Percentiles rank a stretch among this genome's conserved stretches.
Conservation (phyloP, 306 rosid species). For the Prosopis cineraria region DNA sequence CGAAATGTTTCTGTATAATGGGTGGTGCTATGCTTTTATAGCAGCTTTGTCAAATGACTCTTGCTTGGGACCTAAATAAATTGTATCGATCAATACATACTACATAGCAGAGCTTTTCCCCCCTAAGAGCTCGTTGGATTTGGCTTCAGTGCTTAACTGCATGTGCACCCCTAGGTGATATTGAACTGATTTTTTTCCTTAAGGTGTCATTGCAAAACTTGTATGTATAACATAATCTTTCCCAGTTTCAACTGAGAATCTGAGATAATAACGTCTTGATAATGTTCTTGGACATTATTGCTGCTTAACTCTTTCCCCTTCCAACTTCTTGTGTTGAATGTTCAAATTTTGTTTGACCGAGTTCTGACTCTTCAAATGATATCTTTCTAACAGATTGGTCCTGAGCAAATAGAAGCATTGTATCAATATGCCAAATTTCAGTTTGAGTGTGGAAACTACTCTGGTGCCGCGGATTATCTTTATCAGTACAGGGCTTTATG, state of each 20-base stretch:
- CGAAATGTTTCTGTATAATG: neutral
- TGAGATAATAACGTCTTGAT: neutral
- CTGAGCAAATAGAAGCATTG: conserved; percentile 82
- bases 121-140: neutral
- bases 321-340: neutral
- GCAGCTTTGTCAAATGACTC: neutral
- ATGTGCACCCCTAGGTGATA: neutral
- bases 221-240: too few species aligned
- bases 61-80: neutral
- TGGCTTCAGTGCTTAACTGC: neutral
- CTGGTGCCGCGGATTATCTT: conserved; percentile 97
- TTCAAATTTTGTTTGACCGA: neutral
- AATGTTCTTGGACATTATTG: neutral
- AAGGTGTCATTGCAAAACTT: neutral
- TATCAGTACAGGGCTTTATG: conserved; percentile 89
- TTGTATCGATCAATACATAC: neutral
- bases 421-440: conserved; percentile 96
- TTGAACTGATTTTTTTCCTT: neutral
- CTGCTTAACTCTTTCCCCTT: too few species aligned
- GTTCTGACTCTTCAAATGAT: conserved; percentile 23
- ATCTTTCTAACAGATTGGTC: conserved; percentile 65
- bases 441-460: conserved; percentile 96
- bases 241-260: neutral
- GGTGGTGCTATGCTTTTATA: neutral
- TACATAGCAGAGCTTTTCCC: neutral